phyloP scores from a whole-genome alignment of 78 protist species.

The Monocercomonoides exilis region DNA sequence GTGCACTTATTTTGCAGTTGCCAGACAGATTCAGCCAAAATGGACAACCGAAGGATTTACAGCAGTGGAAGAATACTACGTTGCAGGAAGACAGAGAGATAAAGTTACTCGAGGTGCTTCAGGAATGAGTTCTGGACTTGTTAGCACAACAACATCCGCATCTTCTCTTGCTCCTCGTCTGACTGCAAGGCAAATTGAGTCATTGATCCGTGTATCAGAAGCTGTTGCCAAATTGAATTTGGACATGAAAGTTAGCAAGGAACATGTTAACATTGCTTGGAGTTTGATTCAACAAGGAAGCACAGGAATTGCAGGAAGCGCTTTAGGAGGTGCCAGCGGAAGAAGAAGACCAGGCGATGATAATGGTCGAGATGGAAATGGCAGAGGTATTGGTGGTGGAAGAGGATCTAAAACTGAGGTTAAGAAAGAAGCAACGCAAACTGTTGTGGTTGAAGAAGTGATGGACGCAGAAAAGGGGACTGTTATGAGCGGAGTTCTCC shows the following conservation, averaged over 20 bases:
- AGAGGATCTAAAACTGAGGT: too few species aligned
- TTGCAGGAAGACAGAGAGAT: neutral
- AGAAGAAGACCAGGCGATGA: slow-evolving; percentile 10
- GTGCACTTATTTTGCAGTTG: neutral
- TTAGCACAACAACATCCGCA: too few species aligned
- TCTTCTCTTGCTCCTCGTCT: slow-evolving; percentile 66
- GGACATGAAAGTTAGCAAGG: too few species aligned
- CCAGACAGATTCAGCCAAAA: neutral
- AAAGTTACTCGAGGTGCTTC: neutral
- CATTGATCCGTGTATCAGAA: slow-evolving; percentile 84
- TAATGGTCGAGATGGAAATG: slow-evolving; percentile 1
- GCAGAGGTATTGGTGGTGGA: neutral
- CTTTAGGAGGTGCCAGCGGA: neutral
- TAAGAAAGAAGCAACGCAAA: too few species aligned
- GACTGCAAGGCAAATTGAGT: slow-evolving; percentile 96
- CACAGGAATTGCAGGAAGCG: neutral
- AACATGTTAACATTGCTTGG: too few species aligned
- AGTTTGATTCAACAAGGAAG: neutral
- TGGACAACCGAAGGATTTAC: neutral
- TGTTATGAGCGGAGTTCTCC: too few species aligned
- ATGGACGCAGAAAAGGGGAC: too few species aligned
- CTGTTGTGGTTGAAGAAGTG: too few species aligned
- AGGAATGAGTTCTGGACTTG: neutral
- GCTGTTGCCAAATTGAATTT: slow-evolving; percentile 71
- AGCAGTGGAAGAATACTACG: neutral